Evolutionary conservation across 2,329 filamentous ascomycete species (phyloP).

Genomic region (Periglandula ipomoeae): DNA sequence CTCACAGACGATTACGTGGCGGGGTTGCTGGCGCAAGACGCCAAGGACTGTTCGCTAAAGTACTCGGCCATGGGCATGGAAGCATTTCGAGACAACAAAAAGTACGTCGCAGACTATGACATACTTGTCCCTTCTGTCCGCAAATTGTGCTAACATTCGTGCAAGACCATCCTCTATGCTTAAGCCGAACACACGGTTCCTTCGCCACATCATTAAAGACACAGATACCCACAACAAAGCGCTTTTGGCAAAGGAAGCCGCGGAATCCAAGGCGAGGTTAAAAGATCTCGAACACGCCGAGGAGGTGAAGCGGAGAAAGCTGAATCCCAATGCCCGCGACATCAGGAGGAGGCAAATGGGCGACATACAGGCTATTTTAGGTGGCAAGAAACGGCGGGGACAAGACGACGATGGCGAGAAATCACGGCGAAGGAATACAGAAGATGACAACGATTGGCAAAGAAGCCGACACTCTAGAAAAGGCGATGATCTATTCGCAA

Average conservation of each 20-base stretch:
- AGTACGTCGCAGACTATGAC: constrained; percentile 26
- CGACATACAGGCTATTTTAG: constrained; percentile 50
- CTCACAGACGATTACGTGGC: constrained; percentile 73
- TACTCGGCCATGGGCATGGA: constrained; percentile 69
- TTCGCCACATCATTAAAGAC: constrained; percentile 79
- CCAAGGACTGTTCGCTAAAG: constrained; percentile 60
- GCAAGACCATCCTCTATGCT: constrained; percentile 57
- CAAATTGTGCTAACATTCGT: background rate
- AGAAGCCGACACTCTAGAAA: background rate
- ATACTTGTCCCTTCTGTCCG: background rate
- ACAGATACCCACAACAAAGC: constrained; percentile 85
- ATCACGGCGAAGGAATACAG: constrained; percentile 10
- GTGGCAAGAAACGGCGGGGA: constrained; percentile 29
- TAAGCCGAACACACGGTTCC: constrained; percentile 85
- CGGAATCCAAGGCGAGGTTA: constrained; percentile 66
- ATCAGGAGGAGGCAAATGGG: constrained; percentile 50
- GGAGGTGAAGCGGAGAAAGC: constrained; percentile 33
- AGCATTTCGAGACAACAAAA: constrained; percentile 36
- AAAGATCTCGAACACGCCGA: constrained; percentile 46
- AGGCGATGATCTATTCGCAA: background rate
- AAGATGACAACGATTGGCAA: constrained; percentile 9
- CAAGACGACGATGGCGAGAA: background rate
- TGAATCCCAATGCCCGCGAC: constrained; percentile 37
- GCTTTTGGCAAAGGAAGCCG: constrained; percentile 72
- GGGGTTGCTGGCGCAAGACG: constrained; percentile 69